Evolutionary conservation across 345 rosid species (phyloP).

Genomic region (Salix suchowensis): DNA sequence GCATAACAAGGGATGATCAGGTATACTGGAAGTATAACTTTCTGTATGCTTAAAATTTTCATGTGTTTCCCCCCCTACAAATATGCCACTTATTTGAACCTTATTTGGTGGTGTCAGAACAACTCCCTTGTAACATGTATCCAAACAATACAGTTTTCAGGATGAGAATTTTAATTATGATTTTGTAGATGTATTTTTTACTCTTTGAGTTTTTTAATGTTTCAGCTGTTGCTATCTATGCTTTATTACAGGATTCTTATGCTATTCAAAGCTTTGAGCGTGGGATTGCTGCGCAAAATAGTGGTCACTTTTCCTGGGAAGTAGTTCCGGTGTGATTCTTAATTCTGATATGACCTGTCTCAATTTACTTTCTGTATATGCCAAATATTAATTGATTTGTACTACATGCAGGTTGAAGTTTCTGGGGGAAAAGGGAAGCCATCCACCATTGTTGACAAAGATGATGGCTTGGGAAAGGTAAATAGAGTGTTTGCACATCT

Average conservation of each 20-base stretch:
- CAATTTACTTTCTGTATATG: not conserved
- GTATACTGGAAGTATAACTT: not conserved
- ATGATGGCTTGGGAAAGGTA: slow-evolving; percentile 31
- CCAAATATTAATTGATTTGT: not conserved
- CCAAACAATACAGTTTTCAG: not conserved
- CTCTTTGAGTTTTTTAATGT: not conserved
- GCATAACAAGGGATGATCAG: slow-evolving; percentile 25
- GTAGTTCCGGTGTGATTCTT: slow-evolving; percentile 20
- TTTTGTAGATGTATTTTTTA: not conserved
- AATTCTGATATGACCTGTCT: not conserved
- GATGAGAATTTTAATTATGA: not conserved
- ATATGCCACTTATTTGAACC: not conserved
- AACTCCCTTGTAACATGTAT: not conserved
- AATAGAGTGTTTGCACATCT: not conserved
- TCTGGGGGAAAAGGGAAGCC: slow-evolving; percentile 19
- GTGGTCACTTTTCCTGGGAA: slow-evolving; percentile 27
- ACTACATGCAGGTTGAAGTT: slow-evolving; percentile 23
- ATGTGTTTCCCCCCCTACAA: not conserved
- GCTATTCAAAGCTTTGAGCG: slow-evolving; percentile 27
- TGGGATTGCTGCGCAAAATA: slow-evolving; percentile 20
- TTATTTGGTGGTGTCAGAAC: not conserved
- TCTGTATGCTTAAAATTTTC: too few relatives aligned
- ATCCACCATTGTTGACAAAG: slow-evolving; percentile 13
- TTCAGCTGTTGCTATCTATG: not conserved
- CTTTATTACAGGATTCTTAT: slow-evolving; percentile 24